Conservation (phyloP, 1,284 basidiomycete species). For the Rhodotorula mucilaginosa region DNA sequence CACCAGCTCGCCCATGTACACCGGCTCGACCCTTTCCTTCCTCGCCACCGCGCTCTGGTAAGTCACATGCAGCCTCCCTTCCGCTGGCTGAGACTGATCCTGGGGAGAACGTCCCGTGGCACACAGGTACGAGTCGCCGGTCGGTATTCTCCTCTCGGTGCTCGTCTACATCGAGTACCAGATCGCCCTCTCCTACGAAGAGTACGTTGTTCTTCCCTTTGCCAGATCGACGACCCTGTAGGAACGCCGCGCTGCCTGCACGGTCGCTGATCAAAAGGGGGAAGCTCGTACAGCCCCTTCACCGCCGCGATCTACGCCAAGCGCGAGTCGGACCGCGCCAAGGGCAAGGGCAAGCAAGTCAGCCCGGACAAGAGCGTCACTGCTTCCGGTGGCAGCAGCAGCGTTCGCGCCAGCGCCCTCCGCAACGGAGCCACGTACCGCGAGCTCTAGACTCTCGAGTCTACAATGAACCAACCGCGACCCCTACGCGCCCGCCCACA, state of each 20-base stretch:
- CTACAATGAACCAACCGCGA: no score
- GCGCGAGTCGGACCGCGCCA: slow-evolving; percentile 24
- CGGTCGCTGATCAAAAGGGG: background rate
- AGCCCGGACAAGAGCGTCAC: background rate
- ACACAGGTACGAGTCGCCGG: slow-evolving; percentile 73
- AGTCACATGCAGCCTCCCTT: slow-evolving; percentile 41
- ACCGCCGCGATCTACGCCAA: slow-evolving; percentile 41
- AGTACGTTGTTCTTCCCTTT: slow-evolving; percentile 54
- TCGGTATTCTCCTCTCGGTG: slow-evolving; percentile 68
- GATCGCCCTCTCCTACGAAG: slow-evolving; percentile 80
- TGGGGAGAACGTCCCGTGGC: no score
- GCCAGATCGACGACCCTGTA: background rate
- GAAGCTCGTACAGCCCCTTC: slow-evolving; percentile 29
- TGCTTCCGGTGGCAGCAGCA: background rate
- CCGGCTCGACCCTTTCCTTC: slow-evolving; percentile 85
- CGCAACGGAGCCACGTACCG: background rate
- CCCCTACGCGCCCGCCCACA: no score
- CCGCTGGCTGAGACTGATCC: background rate
- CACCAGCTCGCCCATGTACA: slow-evolving; percentile 91
- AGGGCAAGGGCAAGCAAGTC: slow-evolving; percentile 5
- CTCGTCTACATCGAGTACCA: slow-evolving; percentile 79
- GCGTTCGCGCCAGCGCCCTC: background rate
- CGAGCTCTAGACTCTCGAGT: slow-evolving; percentile 6
- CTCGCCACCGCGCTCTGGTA: slow-evolving; percentile 77
- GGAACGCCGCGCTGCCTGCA: background rate